Base-by-base conservation (phyloP, 2,329 filamentous ascomycete species). In the Monosporascus sp. region DNA sequence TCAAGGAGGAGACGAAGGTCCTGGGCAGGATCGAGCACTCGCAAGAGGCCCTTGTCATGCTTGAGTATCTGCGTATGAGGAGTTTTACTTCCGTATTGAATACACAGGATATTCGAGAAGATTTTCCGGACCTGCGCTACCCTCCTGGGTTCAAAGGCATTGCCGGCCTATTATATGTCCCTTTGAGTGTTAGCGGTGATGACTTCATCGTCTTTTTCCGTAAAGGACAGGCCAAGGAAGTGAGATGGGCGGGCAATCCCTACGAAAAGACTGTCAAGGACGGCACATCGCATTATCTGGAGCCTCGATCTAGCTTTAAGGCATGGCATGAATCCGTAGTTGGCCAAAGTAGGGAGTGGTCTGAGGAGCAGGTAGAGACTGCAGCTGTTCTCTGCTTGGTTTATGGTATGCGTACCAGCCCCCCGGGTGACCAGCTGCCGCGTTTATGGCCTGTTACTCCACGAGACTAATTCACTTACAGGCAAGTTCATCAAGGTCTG, bases 141-240 rank as follows among this genome's bases (percentile, higher is more conserved):
- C 75, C 82, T 0, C 90, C 90, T 1, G 90, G 91, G 0, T 94
- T 96, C 63, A 79, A 84, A 54, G 73, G 85, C 20, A 82, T 96
- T 53, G 88, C 90, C 0, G 91, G 91, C 0, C 70, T 96, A 47
- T 73, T 96, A 0, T 85, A 95, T 51, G 90, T 96, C 0, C 91
- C 91, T 0, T 72, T 96, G 2, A 92, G 88, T 17, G 76, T 82
- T 1, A 82, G 83, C 2, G 91, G 91, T 1, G 77, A 76, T 31
- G 91, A 96, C 61, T 96, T 96, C 62, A 96, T 96, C 44, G 88
- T 91, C 0, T 95, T 96, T 65, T 95, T 96, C 72, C 82, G 91
- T n/a, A 86, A 80, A 59, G 85, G 86, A 0, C 89, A 92, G 62
- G 67, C 83, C 27, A 87, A 81, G 63, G 86, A 90, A 69, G 89